Conservation (phyloP, 78 protist species). For the Tieghemostelium lacteum region DNA sequence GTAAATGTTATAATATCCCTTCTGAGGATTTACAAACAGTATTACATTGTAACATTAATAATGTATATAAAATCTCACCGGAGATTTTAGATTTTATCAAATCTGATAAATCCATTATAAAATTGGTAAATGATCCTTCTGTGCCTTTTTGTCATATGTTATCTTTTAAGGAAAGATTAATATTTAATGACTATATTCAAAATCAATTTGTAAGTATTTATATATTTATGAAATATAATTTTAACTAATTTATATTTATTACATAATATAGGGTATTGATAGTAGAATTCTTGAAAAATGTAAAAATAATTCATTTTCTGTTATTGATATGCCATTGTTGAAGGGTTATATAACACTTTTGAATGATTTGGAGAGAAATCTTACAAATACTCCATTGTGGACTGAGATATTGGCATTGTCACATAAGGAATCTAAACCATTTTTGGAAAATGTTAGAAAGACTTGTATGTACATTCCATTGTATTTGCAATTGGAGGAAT, state of each 20-base stretch:
- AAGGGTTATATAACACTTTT: not conserved
- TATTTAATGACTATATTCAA: slow-evolving; percentile 28
- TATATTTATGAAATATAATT: too few relatives aligned
- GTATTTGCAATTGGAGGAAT: slow-evolving; percentile 39
- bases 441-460: slow-evolving; percentile 48
- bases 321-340: slow-evolving; percentile 29
- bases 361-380: slow-evolving; percentile 11
- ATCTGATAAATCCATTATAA: slow-evolving; percentile 9
- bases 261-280: slow-evolving; percentile 8
- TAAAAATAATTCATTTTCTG: not conserved
- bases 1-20: slow-evolving; percentile 54
- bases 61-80: slow-evolving; percentile 46
- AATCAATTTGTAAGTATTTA: not conserved
- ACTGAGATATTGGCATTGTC: slow-evolving; percentile 6
- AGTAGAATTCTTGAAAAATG: slow-evolving; percentile 14
- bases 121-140: slow-evolving; percentile 51
- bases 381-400: not conserved
- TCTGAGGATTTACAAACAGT: slow-evolving; percentile 40
- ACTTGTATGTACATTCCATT: slow-evolving; percentile 69
- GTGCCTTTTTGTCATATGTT: slow-evolving; percentile 40
- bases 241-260: too few relatives aligned
- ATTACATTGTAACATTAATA: slow-evolving; percentile 1
- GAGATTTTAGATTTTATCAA: slow-evolving; percentile 43
- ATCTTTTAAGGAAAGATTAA: slow-evolving; percentile 12
- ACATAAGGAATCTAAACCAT: slow-evolving; percentile 43